Conservation (phyloP, 106 monocot genomes). For the Platanthera guangdongensis region DNA sequence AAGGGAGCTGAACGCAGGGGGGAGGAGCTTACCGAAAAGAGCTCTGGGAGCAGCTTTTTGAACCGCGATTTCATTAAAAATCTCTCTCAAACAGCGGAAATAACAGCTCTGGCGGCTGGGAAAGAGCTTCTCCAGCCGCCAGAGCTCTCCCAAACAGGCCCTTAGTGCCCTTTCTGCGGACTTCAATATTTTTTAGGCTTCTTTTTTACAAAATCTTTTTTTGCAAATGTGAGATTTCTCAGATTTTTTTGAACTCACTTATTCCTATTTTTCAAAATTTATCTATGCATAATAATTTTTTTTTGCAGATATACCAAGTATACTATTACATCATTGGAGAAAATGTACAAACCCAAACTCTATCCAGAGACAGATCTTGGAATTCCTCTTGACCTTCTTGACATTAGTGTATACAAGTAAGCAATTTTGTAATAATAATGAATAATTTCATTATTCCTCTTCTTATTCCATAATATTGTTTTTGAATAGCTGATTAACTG, state of each 20-base stretch:
- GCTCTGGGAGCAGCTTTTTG: no score
- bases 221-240: neutral
- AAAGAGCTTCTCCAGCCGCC: no score
- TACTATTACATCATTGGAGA: slow-evolving; percentile 73
- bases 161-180: neutral
- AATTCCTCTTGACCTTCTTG: slow-evolving; percentile 93
- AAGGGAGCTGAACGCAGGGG: no score
- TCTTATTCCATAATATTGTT: neutral
- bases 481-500: neutral
- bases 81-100: no score
- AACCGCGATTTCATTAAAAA: no score
- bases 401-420: slow-evolving; percentile 86
- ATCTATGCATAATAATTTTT: neutral
- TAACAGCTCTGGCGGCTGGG: no score
- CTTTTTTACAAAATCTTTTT: neutral
- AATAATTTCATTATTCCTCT: neutral
- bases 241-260: neutral
- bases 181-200: neutral
- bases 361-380: slow-evolving; percentile 81
- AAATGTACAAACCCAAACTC: slow-evolving; percentile 80
- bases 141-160: no score
- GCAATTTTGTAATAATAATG: slow-evolving; percentile 5
- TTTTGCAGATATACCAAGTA: slow-evolving; percentile 72
- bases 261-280: neutral
- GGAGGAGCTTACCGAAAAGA: no score